Conservation (phyloP, 441 rosid species). For the Erysimum pusillum region DNA sequence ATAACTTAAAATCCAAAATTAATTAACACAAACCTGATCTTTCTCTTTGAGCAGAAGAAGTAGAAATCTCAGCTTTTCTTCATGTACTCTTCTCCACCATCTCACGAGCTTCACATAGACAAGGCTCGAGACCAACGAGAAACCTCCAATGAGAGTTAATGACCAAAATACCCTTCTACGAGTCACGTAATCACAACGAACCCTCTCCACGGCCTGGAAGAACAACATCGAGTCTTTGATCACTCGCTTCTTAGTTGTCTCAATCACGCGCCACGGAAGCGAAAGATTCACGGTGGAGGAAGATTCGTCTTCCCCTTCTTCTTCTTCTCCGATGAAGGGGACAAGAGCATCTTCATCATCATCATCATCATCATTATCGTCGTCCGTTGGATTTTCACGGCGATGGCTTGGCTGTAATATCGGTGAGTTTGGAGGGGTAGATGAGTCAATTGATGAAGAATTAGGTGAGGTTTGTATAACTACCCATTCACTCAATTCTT, state of each 20-base stretch:
- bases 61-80: constrained; percentile 41
- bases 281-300: constrained; percentile 13
- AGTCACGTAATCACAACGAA: constrained; percentile 10
- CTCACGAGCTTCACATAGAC: constrained; percentile 40
- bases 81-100: constrained; percentile 43
- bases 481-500: constrained; percentile 44
- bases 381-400: constrained; percentile 9
- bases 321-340: constrained; percentile 33
- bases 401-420: constrained; percentile 30
- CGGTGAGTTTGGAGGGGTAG: constrained; percentile 36
- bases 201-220: neutral
- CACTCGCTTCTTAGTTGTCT: constrained; percentile 22
- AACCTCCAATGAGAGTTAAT: constrained; percentile 20
- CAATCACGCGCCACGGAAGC: constrained; percentile 38
- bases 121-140: constrained; percentile 31
- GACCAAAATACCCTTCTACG: constrained; percentile 42
- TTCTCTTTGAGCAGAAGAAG: constrained; percentile 41
- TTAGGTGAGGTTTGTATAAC: constrained; percentile 39
- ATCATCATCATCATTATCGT: neutral
- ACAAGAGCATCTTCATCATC: constrained; percentile 11
- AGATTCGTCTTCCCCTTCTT: constrained; percentile 28
- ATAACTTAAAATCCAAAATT: neutral
- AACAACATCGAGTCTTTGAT: constrained; percentile 17
- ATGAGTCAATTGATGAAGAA: neutral
- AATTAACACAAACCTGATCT: constrained; percentile 42